phyloP scores from a whole-genome alignment of 2,329 filamentous ascomycete species.

The Celoporthe dispersa region DNA sequence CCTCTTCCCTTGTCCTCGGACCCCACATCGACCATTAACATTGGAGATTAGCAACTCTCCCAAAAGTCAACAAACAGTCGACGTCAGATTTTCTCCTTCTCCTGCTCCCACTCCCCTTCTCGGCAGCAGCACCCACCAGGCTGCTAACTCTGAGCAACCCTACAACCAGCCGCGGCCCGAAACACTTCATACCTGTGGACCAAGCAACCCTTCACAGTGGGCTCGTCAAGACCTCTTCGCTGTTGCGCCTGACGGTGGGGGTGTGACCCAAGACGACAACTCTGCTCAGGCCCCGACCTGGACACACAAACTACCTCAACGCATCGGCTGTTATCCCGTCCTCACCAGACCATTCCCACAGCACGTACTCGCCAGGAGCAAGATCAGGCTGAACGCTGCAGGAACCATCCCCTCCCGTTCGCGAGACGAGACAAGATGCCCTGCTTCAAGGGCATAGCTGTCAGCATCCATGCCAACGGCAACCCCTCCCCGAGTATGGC shows the following conservation, averaged over 20 bases:
- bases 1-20: slow-evolving; percentile 7
- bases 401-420: neutral
- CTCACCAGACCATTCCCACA: neutral
- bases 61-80: slow-evolving; percentile 22
- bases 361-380: neutral
- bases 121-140: neutral
- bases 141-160: neutral
- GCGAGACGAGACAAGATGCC: slow-evolving; percentile 62
- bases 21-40: slow-evolving; percentile 12
- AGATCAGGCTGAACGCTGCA: neutral
- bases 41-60: slow-evolving; percentile 11
- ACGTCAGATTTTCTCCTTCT: slow-evolving; percentile 17
- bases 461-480: slow-evolving; percentile 86
- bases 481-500: slow-evolving; percentile 86
- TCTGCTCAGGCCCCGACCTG: neutral
- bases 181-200: neutral
- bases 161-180: neutral
- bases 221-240: neutral
- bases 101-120: neutral
- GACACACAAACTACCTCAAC: neutral
- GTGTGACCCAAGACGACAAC: slow-evolving; percentile 5
- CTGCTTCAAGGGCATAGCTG: slow-evolving; percentile 98
- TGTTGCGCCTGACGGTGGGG: slow-evolving; percentile 12
- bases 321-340: slow-evolving; percentile 14
- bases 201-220: neutral